These are phyloP conservation scores for Schizophyllum commune DNA, from an alignment of 1,284 basidiomycete species.

Conservation along the genomic window DNA sequence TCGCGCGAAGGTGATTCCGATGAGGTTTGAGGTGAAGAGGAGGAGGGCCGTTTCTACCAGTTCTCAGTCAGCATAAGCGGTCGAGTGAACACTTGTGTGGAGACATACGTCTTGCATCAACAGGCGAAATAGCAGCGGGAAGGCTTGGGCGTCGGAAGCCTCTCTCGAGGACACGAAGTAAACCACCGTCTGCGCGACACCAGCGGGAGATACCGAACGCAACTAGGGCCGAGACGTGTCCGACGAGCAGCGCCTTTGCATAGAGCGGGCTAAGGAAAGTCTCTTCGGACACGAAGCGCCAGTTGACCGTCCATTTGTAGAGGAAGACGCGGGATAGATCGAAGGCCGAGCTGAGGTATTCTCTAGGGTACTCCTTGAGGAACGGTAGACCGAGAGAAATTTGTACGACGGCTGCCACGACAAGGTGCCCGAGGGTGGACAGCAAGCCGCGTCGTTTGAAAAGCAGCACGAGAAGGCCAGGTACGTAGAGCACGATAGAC, in stretches of 20 bases:
- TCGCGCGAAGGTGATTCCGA: slow-evolving; percentile 90
- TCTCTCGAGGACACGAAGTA: slow-evolving; percentile 42
- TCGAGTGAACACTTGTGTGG: slow-evolving; percentile 15
- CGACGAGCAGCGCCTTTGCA: slow-evolving; percentile 56
- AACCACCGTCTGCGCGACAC: slow-evolving; percentile 64
- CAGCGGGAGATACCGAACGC: slow-evolving; percentile 69
- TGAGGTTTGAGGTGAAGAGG: slow-evolving; percentile 86
- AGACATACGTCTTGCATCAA: slow-evolving; percentile 52
- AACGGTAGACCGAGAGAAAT: slow-evolving; percentile 60
- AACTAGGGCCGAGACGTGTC: slow-evolving; percentile 56
- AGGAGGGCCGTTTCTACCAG: slow-evolving; percentile 74
- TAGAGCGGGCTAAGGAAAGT: slow-evolving; percentile 64
- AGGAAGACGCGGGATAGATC: slow-evolving; percentile 86
- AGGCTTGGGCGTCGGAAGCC: slow-evolving; percentile 45
- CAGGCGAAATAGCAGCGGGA: slow-evolving; percentile 36
- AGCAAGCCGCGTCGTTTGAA: slow-evolving; percentile 68
- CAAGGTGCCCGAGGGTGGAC: slow-evolving; percentile 44
- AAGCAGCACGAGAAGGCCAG: slow-evolving; percentile 76
- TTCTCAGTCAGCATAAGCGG: neutral
- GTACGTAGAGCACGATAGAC: slow-evolving; percentile 91
- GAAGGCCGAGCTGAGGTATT: slow-evolving; percentile 78
- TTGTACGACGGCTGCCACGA: slow-evolving; percentile 19
- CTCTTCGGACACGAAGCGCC: slow-evolving; percentile 79
- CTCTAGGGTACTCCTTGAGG: slow-evolving; percentile 48
- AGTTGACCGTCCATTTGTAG: slow-evolving; percentile 98